phyloP scores from a whole-genome alignment of 1,284 basidiomycete genomes.

The Cryptococcus wingfieldii region DNA sequence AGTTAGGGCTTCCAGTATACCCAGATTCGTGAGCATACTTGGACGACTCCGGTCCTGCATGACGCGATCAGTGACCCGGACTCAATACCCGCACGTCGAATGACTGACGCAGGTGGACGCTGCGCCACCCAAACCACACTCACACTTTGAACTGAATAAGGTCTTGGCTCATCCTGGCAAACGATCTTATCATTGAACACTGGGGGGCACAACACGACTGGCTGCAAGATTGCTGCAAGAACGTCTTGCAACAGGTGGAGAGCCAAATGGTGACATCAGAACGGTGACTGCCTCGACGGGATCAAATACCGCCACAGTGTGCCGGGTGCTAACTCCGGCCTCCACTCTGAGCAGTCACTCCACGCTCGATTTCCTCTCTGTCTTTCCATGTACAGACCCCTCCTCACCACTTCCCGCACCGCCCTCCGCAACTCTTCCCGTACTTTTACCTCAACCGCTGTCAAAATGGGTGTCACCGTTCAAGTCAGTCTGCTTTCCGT shows the following conservation, averaged over 20 bases:
- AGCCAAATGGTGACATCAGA: too few species aligned
- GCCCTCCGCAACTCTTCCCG: conserved; percentile 15
- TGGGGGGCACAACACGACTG: too few species aligned
- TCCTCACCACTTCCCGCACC: conserved; percentile 18
- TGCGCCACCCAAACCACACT: conserved; percentile 2
- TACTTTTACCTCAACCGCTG: conserved; percentile 37
- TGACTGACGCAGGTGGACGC: too few species aligned
- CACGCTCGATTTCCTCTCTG: neutral
- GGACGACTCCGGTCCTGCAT: conserved; percentile 35
- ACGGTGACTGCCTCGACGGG: neutral
- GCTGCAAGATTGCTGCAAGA: too few species aligned
- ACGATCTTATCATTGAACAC: too few species aligned
- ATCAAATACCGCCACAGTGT: conserved; percentile 2
- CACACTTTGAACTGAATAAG: conserved; percentile 44
- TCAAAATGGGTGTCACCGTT: conserved; percentile 49
- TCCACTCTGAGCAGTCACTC: conserved; percentile 3
- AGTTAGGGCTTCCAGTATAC: neutral
- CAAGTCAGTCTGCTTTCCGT: conserved; percentile 27
- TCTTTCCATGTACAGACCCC: conserved; percentile 16
- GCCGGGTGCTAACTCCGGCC: conserved; percentile 3
- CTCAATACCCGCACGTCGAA: neutral
- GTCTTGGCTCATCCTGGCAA: conserved; percentile 7
- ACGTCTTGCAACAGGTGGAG: too few species aligned
- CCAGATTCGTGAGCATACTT: conserved; percentile 17
- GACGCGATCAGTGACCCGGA: conserved; percentile 2